phyloP scores from a whole-genome alignment of 2,329 filamentous ascomycete genomes.

The Tolypocladium pustulatum region DNA sequence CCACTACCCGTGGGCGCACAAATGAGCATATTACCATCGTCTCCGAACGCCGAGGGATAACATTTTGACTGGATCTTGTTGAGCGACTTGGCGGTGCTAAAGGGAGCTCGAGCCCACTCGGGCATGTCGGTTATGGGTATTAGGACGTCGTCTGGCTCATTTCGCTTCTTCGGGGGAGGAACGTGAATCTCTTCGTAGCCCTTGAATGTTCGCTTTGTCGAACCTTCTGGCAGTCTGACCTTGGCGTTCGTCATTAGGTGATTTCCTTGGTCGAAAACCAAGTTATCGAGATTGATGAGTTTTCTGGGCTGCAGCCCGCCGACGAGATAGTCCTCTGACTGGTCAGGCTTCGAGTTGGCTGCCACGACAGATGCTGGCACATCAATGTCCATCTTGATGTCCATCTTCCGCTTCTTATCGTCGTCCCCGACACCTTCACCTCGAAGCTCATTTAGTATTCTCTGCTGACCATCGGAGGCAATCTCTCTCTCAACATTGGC shows the following conservation, averaged over 20 bases:
- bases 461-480: slow-evolving; percentile 74
- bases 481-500: slow-evolving; percentile 81
- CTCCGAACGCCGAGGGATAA: slow-evolving; percentile 79
- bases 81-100: slow-evolving; percentile 74
- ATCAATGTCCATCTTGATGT: slow-evolving; percentile 94
- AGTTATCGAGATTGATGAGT: slow-evolving; percentile 86
- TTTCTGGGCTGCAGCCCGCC: slow-evolving; percentile 80
- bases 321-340: slow-evolving; percentile 57
- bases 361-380: slow-evolving; percentile 49
- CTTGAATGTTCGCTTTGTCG: slow-evolving; percentile 91
- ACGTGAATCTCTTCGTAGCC: slow-evolving; percentile 98
- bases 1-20: slow-evolving; percentile 95
- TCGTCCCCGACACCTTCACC: slow-evolving; percentile 56
- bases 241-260: slow-evolving; percentile 99
- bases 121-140: slow-evolving; percentile 83
- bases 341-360: slow-evolving; percentile 39
- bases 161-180: slow-evolving; percentile 79
- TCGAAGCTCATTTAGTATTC: slow-evolving; percentile 79
- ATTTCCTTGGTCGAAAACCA: slow-evolving; percentile 95
- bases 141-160: slow-evolving; percentile 67
- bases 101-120: slow-evolving; percentile 81
- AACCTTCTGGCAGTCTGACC: slow-evolving; percentile 85
- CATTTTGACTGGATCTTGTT: slow-evolving; percentile 96
- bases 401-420: slow-evolving; percentile 56
- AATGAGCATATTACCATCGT: slow-evolving; percentile 95